A percentile compares a stretch with the other conserved stretches of the same genome.
These are phyloP conservation scores for Trapa incisa DNA, from an alignment of 345 rosid genomes.

Conservation along the genomic window DNA sequence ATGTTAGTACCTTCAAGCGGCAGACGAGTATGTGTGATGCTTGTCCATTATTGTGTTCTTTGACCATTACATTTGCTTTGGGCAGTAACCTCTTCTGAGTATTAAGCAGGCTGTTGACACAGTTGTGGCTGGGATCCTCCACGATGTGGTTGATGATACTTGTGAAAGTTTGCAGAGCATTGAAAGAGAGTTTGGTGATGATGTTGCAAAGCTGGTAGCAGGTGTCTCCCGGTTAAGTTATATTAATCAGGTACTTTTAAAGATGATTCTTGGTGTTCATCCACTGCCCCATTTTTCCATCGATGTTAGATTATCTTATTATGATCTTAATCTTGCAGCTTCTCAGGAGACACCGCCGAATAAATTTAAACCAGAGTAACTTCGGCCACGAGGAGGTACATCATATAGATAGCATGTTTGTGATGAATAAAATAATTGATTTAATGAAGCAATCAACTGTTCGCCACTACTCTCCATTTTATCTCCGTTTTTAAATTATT, in stretches of 20 bases:
- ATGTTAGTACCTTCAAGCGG: conserved; percentile 56
- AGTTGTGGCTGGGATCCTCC: conserved; percentile 63
- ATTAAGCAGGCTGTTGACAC: conserved; percentile 45
- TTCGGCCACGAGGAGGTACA: conserved; percentile 50
- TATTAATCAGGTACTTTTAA: conserved; percentile 43
- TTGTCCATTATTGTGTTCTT: not conserved
- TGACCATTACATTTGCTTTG: not conserved
- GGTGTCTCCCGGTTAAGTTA: conserved; percentile 60
- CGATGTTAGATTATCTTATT: conserved; percentile 1
- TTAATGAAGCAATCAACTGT: not conserved
- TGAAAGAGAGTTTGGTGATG: conserved; percentile 51
- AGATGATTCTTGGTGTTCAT: conserved; percentile 1
- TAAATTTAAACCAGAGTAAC: conserved; percentile 37
- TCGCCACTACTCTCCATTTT: not conserved
- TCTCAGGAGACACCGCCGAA: conserved; percentile 52
- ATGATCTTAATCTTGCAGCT: conserved; percentile 21
- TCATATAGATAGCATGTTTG: not conserved
- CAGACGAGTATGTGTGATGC: conserved; percentile 25
- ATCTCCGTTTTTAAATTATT: not conserved
- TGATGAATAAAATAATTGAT: not conserved
- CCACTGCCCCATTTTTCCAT: not conserved
- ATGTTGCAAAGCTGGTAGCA: conserved; percentile 51
- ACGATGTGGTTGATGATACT: conserved; percentile 54
- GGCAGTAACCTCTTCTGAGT: not conserved
- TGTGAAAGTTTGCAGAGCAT: conserved; percentile 31